A percentile compares a stretch with the other conserved stretches of the same genome.
phyloP scores from a whole-genome alignment of 257 asterid species.

The Nicotiana knightiana region DNA sequence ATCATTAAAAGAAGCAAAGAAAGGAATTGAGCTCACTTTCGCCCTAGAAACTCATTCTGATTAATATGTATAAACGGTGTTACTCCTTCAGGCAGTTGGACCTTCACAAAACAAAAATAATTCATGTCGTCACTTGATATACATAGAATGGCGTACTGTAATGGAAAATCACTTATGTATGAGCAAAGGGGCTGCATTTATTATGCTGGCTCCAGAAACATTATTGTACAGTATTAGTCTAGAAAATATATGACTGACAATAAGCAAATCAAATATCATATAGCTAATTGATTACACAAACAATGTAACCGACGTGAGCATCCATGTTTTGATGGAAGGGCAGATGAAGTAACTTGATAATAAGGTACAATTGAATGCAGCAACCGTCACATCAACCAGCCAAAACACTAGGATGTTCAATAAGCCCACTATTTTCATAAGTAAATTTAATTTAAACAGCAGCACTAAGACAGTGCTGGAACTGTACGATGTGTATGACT shows the following conservation, averaged over 20 bases:
- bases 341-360: background rate
- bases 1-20: background rate
- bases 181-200: background rate
- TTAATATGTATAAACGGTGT: slow-evolving; percentile 42
- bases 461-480: background rate
- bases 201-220: background rate
- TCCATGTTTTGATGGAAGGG: background rate
- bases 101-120: slow-evolving; percentile 38
- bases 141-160: slow-evolving; percentile 1
- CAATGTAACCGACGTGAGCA: background rate
- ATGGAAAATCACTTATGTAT: background rate
- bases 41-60: slow-evolving; percentile 54
- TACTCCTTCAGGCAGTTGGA: slow-evolving; percentile 44
- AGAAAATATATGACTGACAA: background rate
- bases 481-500: background rate
- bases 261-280: background rate
- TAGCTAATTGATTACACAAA: background rate
- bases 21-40: slow-evolving; percentile 44
- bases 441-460: background rate
- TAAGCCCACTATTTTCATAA: background rate
- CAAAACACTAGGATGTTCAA: background rate
- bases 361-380: background rate
- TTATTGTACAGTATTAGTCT: background rate
- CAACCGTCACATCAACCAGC: background rate
- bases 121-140: slow-evolving; percentile 14